Percentiles rank a stretch among this genome's conserved stretches.
These are phyloP conservation scores for Gonapodya prolifera DNA, from an alignment of 192 early-diverging fungal genomes.

Conservation along the genomic window DNA sequence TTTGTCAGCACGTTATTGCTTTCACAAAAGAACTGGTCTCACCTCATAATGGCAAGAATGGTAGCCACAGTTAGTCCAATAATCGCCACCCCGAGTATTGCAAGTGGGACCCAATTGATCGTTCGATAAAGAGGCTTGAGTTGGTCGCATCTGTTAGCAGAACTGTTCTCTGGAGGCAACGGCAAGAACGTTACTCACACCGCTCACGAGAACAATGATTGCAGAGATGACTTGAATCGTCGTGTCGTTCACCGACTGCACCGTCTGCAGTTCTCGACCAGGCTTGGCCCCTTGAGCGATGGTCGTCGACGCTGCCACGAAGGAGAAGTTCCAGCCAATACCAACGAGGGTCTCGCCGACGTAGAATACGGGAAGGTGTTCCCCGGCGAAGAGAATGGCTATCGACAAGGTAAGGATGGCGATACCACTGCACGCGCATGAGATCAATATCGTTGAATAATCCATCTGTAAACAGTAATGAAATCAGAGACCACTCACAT, in stretches of 20 bases:
- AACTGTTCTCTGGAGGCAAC: no score
- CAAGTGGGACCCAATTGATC: neutral
- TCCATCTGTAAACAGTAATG: no score
- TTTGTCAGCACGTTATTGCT: no score
- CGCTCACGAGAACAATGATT: neutral
- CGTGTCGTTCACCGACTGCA: neutral
- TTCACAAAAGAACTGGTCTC: no score
- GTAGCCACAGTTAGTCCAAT: neutral
- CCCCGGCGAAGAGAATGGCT: neutral
- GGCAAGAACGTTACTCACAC: no score
- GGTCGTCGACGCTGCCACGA: neutral
- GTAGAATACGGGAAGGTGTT: neutral
- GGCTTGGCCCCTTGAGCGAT: conserved; percentile 1
- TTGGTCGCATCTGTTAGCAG: no score
- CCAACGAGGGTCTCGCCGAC: conserved; percentile 4
- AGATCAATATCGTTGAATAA: no score
- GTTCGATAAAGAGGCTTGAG: neutral
- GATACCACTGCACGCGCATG: neutral
- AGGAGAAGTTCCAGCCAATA: conserved; percentile 1
- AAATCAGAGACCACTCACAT: no score
- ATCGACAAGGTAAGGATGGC: neutral
- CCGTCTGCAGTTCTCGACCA: neutral
- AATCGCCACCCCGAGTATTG: neutral
- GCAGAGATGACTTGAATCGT: neutral
- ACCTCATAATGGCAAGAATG: neutral